These are phyloP conservation scores for Amesomyces nigricolor DNA, from an alignment of 2,329 filamentous ascomycete genomes.

Conservation along the genomic window DNA sequence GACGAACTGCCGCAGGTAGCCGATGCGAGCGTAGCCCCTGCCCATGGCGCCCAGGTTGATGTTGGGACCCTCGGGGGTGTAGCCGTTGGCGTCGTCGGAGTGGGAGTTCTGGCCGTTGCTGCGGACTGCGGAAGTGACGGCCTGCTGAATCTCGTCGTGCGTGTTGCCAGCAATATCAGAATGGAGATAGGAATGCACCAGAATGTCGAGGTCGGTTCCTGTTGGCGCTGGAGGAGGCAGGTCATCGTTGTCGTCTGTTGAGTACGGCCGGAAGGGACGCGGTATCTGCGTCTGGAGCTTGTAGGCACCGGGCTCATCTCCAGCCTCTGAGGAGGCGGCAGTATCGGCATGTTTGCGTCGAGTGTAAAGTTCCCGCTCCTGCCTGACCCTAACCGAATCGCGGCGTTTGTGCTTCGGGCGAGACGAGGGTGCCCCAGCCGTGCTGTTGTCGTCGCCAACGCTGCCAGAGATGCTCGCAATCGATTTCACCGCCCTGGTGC, in stretches of 20 bases:
- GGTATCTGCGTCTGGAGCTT: conserved; percentile 45
- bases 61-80: conserved; percentile 42
- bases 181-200: conserved; percentile 68
- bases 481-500: conserved; percentile 82
- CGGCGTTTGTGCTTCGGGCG: conserved; percentile 66
- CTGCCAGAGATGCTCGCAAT: conserved; percentile 77
- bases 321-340: conserved; percentile 54
- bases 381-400: conserved; percentile 75
- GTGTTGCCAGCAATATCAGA: conserved; percentile 73
- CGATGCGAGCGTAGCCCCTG: conserved; percentile 75
- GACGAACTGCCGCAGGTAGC: conserved; percentile 73
- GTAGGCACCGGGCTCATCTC: conserved; percentile 47
- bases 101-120: conserved; percentile 58
- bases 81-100: conserved; percentile 50
- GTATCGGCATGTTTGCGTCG: conserved; percentile 67
- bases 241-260: conserved; percentile 65
- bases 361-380: conserved; percentile 87
- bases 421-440: conserved; percentile 53
- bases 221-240: conserved; percentile 53
- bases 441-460: conserved; percentile 62
- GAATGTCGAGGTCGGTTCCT: conserved; percentile 72
- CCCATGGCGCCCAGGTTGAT: conserved; percentile 56
- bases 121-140: conserved; percentile 57
- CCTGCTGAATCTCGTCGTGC: conserved; percentile 70
- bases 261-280: conserved; percentile 46